Base-by-base conservation (phyloP, 129 eudicot genomes). In the Deinandra increscens region DNA sequence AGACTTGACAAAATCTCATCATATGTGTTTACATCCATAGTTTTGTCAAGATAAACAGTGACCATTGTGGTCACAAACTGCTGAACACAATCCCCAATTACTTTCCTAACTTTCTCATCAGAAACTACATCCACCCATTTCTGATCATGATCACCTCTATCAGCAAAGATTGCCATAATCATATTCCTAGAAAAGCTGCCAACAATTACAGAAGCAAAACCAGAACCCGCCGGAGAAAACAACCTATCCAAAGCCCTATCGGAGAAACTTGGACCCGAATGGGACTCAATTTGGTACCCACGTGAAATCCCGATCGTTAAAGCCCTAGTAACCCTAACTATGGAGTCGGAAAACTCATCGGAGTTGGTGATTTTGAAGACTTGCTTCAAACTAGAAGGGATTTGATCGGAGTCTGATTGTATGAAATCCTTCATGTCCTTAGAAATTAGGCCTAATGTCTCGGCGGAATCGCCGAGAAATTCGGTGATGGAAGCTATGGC, bases 171-270 rank as follows among this genome's bases (percentile, higher is more conserved):
- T 7, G 82, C 97, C 78, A 84, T 44, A 11, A 90, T 86, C 79
- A 89, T 19, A 73, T 94, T 87, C 74, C 78, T 85, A 1, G 96
- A 81, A 5, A 89, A 85, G 63, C 96, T 94, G 38, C 99, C 99
- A 69, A 82, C 83, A 38, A 89, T 80, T 5, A 83, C 88, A 53
- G 96, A 87, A 22, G 81, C 99, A 70, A 94, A 94, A 76, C 89
- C 95, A 15, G 85, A 73, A 31, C 93, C 97, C 15, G 88, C 75
- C 0, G 82, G 73, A 8, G 99, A 78, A 34, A 94, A 84, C 72
- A 94, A 15, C 81, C 82, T 94, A 74, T 87, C 89, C 49, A 89
- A 51, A 75, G 80, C 88, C 71, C 61, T 69, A 42, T 94, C 96
- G 1, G 85, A 34, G 58, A 94, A 85, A 68, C 81, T 64, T 7